These are phyloP conservation scores for Zygotorulaspora chibaensis DNA, from an alignment of 805 yeast genomes.

Conservation along the genomic window DNA sequence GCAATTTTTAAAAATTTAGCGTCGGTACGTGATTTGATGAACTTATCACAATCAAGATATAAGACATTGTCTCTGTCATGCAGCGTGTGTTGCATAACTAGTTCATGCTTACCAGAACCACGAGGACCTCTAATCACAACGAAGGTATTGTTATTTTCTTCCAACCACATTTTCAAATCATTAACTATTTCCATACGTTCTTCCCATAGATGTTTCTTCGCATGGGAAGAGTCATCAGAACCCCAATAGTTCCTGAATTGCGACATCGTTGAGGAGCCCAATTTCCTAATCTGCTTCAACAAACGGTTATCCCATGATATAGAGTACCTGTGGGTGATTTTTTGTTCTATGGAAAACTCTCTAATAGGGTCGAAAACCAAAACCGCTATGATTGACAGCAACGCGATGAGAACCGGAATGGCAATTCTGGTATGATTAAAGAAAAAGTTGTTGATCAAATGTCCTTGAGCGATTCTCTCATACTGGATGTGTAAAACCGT, in stretches of 20 bases:
- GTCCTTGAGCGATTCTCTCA: slow-evolving; percentile 50
- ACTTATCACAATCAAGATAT: slow-evolving; percentile 71
- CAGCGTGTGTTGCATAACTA: slow-evolving; percentile 66
- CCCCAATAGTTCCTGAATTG: slow-evolving; percentile 37
- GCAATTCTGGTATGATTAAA: slow-evolving; percentile 76
- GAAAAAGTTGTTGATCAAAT: slow-evolving; percentile 53
- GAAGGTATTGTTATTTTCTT: slow-evolving; percentile 86
- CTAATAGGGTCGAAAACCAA: slow-evolving; percentile 90
- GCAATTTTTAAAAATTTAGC: slow-evolving; percentile 59
- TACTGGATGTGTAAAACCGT: slow-evolving; percentile 73
- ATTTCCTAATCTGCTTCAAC: slow-evolving; percentile 35
- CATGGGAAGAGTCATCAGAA: slow-evolving; percentile 27
- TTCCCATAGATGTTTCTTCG: slow-evolving; percentile 49
- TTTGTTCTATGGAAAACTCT: slow-evolving; percentile 68
- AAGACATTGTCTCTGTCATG: slow-evolving; percentile 57
- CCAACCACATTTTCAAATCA: slow-evolving; percentile 71
- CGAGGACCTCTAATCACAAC: slow-evolving; percentile 88
- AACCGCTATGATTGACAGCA: slow-evolving; percentile 78
- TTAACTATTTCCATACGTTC: slow-evolving; percentile 66
- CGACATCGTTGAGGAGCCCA: slow-evolving; percentile 38
- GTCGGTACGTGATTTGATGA: slow-evolving; percentile 73
- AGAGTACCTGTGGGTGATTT: slow-evolving; percentile 58
- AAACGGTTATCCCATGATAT: slow-evolving; percentile 43
- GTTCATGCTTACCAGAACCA: slow-evolving; percentile 88
- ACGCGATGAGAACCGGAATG: slow-evolving; percentile 72